These are phyloP conservation scores for Lepidopterella palustris DNA, from an alignment of 495 filamentous ascomycete species.

Conservation along the genomic window DNA sequence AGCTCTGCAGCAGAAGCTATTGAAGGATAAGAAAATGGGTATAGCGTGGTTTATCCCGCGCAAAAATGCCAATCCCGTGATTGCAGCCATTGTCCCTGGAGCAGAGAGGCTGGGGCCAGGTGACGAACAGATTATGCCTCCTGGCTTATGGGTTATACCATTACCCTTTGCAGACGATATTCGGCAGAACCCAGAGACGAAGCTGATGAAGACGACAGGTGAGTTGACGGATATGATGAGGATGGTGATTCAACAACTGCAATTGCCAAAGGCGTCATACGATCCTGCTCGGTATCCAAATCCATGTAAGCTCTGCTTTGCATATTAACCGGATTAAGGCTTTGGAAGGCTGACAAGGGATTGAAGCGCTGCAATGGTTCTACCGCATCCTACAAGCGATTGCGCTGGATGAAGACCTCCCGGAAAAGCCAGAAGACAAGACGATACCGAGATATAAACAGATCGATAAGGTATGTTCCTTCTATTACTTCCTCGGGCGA, in stretches of 20 bases:
- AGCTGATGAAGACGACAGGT: slow-evolving; percentile 55
- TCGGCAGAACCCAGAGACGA: slow-evolving; percentile 61
- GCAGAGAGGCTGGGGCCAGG: slow-evolving; percentile 58
- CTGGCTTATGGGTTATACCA: slow-evolving; percentile 83
- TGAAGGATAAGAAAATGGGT: slow-evolving; percentile 68
- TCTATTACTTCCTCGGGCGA: background rate
- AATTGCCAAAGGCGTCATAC: slow-evolving; percentile 80
- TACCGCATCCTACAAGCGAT: slow-evolving; percentile 91
- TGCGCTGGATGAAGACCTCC: slow-evolving; percentile 86
- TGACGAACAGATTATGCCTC: slow-evolving; percentile 63
- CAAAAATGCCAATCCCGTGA: slow-evolving; percentile 63
- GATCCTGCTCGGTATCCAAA: slow-evolving; percentile 87
- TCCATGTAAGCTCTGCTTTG: slow-evolving; percentile 44
- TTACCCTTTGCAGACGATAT: slow-evolving; percentile 91
- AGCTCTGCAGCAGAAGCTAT: slow-evolving; percentile 80
- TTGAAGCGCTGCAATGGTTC: slow-evolving; percentile 80
- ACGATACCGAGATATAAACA: slow-evolving; percentile 76
- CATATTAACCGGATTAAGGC: background rate
- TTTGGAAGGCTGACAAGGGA: background rate
- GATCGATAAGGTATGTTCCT: slow-evolving; percentile 65
- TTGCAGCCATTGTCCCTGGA: slow-evolving; percentile 77
- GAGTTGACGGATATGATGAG: slow-evolving; percentile 74
- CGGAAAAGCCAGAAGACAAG: slow-evolving; percentile 71
- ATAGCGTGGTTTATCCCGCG: slow-evolving; percentile 87
- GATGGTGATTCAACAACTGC: slow-evolving; percentile 71